A percentile compares a stretch with the other conserved stretches of the same genome.
Evolutionary conservation across 129 eudicot genomes (phyloP).

Genomic region (Escallonia rubra): DNA sequence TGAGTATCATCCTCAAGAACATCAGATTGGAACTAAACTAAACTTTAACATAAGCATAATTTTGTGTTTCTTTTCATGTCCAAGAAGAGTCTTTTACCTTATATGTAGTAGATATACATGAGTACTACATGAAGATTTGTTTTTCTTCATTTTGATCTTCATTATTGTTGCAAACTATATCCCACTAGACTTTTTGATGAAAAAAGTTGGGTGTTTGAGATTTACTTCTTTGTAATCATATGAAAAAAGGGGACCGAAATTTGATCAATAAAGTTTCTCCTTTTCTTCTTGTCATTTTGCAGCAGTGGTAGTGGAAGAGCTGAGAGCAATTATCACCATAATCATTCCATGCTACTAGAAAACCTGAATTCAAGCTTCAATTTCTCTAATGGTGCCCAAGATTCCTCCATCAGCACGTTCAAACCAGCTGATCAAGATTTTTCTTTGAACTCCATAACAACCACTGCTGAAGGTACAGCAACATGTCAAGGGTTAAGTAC

Average conservation of each 20-base stretch:
- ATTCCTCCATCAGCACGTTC: slow-evolving; percentile 12
- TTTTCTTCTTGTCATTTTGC: slow-evolving; percentile 23
- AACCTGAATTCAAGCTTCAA: slow-evolving; percentile 16
- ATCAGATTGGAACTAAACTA: too few species aligned
- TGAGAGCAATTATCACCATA: slow-evolving; percentile 27
- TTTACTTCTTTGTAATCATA: slow-evolving; percentile 17
- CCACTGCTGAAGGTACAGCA: slow-evolving; percentile 20
- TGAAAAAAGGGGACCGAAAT: slow-evolving; percentile 8
- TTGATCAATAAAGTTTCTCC: neutral
- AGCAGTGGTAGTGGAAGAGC: slow-evolving; percentile 17
- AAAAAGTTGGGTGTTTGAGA: slow-evolving; percentile 19
- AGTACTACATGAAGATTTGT: neutral
- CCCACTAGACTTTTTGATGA: slow-evolving; percentile 22
- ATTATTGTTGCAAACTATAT: slow-evolving; percentile 19
- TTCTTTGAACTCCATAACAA: slow-evolving; percentile 11
- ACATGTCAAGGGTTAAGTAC: slow-evolving; percentile 4
- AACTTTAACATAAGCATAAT: neutral
- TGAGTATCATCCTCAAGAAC: too few species aligned
- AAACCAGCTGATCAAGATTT: slow-evolving; percentile 2
- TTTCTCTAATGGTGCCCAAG: slow-evolving; percentile 3
- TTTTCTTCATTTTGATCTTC: slow-evolving; percentile 6
- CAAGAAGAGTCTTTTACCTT: neutral
- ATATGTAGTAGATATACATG: neutral
- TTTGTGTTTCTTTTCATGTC: neutral
- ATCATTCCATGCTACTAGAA: slow-evolving; percentile 24